Percentiles rank a stretch among this genome's conserved stretches.
These are phyloP conservation scores for Austroboletus olivaceoglutinosus DNA, from an alignment of 1,284 basidiomycete genomes.

Conservation along the genomic window DNA sequence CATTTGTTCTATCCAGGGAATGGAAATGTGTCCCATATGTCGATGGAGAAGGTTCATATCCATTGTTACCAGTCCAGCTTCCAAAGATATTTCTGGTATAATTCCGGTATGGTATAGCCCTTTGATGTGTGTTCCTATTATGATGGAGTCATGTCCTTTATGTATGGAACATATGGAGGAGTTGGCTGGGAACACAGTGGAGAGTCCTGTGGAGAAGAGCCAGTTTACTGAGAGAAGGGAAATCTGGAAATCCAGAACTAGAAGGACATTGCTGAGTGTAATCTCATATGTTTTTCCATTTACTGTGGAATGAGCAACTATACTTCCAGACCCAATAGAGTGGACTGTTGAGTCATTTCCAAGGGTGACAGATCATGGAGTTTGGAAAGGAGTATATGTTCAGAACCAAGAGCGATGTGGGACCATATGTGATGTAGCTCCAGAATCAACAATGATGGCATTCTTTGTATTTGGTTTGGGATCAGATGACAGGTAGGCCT, in stretches of 20 bases:
- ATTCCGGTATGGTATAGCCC: background rate
- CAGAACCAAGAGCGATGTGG: background rate
- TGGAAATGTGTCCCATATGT: background rate
- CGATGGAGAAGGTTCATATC: conserved; percentile 22
- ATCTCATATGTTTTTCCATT: background rate
- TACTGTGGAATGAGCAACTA: background rate
- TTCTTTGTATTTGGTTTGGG: background rate
- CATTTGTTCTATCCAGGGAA: background rate
- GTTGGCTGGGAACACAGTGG: background rate
- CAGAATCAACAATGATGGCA: background rate
- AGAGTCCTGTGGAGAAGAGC: background rate
- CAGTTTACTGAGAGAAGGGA: background rate
- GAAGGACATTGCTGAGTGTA: background rate
- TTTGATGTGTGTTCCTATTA: background rate
- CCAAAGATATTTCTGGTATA: background rate
- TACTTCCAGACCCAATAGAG: background rate
- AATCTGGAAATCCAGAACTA: background rate
- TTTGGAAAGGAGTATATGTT: background rate
- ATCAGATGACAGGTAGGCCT: background rate
- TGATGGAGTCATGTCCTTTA: background rate
- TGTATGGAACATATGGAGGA: background rate
- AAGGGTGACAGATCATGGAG: background rate
- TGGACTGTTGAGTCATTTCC: background rate
- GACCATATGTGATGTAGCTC: background rate
- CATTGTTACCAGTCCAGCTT: background rate